Evolutionary conservation across 2,329 filamentous ascomycete genomes (phyloP).

Genomic region (Magnaporthales sp.): DNA sequence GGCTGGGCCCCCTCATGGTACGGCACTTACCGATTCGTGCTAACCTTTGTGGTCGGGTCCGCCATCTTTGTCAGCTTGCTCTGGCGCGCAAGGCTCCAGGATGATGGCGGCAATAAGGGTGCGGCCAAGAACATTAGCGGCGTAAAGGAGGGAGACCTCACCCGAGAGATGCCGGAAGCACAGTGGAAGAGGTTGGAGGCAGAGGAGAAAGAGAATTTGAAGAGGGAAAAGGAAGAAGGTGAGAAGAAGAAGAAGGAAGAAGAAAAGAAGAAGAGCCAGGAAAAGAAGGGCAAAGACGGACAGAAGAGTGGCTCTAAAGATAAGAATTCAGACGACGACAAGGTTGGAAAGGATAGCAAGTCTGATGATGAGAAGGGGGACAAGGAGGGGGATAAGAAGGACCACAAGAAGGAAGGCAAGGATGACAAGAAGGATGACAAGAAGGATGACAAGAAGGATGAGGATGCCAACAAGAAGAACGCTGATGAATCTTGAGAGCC

Average conservation of each 20-base stretch:
- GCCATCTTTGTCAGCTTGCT: slow-evolving; percentile 75
- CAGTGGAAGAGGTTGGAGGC: slow-evolving; percentile 32
- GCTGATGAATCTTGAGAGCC: neutral
- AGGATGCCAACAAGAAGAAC: slow-evolving; percentile 9
- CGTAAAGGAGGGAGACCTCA: neutral
- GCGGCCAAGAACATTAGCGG: slow-evolving; percentile 12
- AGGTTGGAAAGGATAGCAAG: too few species aligned
- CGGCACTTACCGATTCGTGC: slow-evolving; percentile 77
- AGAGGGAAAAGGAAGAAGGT: slow-evolving; percentile 24
- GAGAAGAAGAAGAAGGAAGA: slow-evolving; percentile 17
- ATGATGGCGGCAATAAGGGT: slow-evolving; percentile 16
- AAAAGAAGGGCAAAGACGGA: slow-evolving; percentile 8
- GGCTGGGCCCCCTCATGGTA: slow-evolving; percentile 87
- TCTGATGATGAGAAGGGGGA: slow-evolving; percentile 9
- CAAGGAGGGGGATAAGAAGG: slow-evolving; percentile 15
- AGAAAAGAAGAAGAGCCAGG: slow-evolving; percentile 16
- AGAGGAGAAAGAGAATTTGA: slow-evolving; percentile 15
- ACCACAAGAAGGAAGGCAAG: slow-evolving; percentile 10
- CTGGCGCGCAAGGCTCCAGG: slow-evolving; percentile 67
- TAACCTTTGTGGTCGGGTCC: slow-evolving; percentile 81
- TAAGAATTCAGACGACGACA: slow-evolving; percentile 16
- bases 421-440: slow-evolving; percentile 16
- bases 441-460: slow-evolving; percentile 9
- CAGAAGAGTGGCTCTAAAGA: slow-evolving; percentile 10
- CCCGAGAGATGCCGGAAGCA: slow-evolving; percentile 12